A percentile compares a stretch with the other conserved stretches of the same genome.
These are phyloP conservation scores for Pugionium cornutum DNA, from an alignment of 345 rosid genomes.

Conservation along the genomic window DNA sequence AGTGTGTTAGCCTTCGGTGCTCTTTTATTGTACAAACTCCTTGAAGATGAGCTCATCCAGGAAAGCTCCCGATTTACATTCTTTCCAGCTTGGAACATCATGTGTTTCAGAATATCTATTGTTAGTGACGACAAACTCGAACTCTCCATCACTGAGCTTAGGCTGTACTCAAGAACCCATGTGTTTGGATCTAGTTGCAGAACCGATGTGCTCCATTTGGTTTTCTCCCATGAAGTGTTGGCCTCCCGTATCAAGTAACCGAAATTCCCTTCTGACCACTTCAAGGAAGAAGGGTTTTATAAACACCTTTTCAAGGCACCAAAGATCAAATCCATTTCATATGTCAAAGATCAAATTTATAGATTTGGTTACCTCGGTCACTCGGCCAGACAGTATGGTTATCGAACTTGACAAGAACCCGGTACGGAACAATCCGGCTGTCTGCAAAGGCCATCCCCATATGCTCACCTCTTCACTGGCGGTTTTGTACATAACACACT, in stretches of 20 bases:
- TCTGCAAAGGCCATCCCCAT: conserved; percentile 98
- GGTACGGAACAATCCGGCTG: conserved; percentile 63
- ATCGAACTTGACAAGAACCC: conserved; percentile 58
- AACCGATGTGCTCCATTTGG: conserved; percentile 56
- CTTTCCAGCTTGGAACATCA: conserved; percentile 36
- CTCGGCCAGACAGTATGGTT: conserved; percentile 71
- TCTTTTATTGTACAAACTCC: conserved; percentile 22
- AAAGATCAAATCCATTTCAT: no score
- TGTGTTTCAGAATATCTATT: conserved; percentile 47
- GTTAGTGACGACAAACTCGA: conserved; percentile 49
- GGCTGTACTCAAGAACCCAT: conserved; percentile 71
- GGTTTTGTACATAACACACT: conserved; percentile 70
- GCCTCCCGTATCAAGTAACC: conserved; percentile 50
- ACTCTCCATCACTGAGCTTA: conserved; percentile 50
- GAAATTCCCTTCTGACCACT: conserved; percentile 73
- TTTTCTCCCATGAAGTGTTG: conserved; percentile 57
- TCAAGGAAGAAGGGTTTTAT: conserved; percentile 7
- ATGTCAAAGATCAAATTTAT: not conserved
- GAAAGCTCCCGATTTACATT: conserved; percentile 27
- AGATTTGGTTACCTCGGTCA: conserved; percentile 58
- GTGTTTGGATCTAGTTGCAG: conserved; percentile 76
- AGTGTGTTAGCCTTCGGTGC: conserved; percentile 24
- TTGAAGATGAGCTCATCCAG: conserved; percentile 31
- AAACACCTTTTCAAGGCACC: not conserved
- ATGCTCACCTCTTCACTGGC: conserved; percentile 72